Percentiles rank a stretch among this genome's conserved stretches.
Conservation (phyloP, 495 filamentous ascomycete genomes). For the Aspergillus incahuasiensis region DNA sequence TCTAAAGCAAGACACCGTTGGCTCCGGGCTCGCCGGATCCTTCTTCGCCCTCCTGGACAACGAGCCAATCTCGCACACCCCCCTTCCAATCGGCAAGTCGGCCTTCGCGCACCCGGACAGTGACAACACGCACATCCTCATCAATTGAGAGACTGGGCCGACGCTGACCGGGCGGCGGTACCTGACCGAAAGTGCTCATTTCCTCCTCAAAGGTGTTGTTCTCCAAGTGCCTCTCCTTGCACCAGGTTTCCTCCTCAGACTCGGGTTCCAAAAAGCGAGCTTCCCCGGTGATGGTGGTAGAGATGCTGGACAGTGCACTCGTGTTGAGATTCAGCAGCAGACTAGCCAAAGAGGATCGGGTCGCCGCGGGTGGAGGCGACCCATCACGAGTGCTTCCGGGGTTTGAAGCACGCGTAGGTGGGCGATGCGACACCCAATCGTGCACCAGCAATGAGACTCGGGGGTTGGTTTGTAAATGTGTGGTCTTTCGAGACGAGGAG, state of each 20-base stretch:
- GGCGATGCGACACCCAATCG: slow-evolving; percentile 95
- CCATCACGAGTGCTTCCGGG: slow-evolving; percentile 52
- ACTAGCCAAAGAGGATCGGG: slow-evolving; percentile 67
- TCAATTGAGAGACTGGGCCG: slow-evolving; percentile 57
- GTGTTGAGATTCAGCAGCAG: slow-evolving; percentile 88
- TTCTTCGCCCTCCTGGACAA: slow-evolving; percentile 39
- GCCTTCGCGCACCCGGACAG: slow-evolving; percentile 69
- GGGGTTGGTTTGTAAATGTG: slow-evolving; percentile 81
- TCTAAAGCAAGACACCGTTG: slow-evolving; percentile 32
- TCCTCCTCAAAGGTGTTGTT: slow-evolving; percentile 79
- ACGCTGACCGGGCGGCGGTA: slow-evolving; percentile 25
- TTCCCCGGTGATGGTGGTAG: slow-evolving; percentile 83
- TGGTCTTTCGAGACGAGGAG: slow-evolving; percentile 80
- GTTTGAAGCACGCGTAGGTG: slow-evolving; percentile 62
- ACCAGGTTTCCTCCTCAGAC: slow-evolving; percentile 77
- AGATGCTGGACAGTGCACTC: slow-evolving; percentile 81
- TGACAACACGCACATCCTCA: slow-evolving; percentile 66
- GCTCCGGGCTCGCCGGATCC: slow-evolving; percentile 20
- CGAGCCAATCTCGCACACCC: slow-evolving; percentile 64
- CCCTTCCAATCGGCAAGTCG: slow-evolving; percentile 81
- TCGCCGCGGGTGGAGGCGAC: slow-evolving; percentile 58
- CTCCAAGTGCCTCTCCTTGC: slow-evolving; percentile 73
- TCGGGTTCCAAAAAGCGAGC: slow-evolving; percentile 67
- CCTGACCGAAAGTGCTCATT: slow-evolving; percentile 42
- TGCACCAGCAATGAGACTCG: slow-evolving; percentile 93